Conservation (phyloP, 306 rosid genomes). For the Cicer arietinum region DNA sequence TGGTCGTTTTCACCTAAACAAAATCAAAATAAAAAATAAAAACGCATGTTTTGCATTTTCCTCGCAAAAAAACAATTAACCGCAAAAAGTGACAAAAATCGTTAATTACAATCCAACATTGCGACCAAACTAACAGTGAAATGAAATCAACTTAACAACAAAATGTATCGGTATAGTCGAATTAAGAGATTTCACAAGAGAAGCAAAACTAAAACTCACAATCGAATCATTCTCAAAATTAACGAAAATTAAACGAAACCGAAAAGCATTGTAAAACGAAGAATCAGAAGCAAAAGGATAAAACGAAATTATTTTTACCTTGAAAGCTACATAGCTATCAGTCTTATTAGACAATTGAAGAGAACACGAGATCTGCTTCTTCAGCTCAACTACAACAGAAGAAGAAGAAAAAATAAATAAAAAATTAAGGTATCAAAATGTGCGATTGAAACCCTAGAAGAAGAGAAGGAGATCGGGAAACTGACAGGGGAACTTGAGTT, state of each 20-base stretch:
- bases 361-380: constrained; percentile 98
- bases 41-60: constrained; percentile 18
- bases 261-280: neutral
- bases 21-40: constrained; percentile 36
- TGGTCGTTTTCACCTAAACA: constrained; percentile 90
- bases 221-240: neutral
- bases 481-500: constrained; percentile 90
- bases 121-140: neutral
- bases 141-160: constrained; percentile 25
- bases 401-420: neutral
- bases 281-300: neutral
- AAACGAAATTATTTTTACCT: constrained; percentile 53
- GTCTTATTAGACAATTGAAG: constrained; percentile 91
- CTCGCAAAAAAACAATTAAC: neutral
- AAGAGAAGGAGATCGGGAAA: constrained; percentile 47
- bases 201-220: constrained; percentile 20
- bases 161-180: neutral
- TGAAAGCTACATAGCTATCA: constrained; percentile 86
- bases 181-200: constrained; percentile 33
- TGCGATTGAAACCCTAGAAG: constrained; percentile 39
- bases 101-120: constrained; percentile 25
- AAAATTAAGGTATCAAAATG: constrained; percentile 4
- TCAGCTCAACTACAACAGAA: constrained; percentile 70
- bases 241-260: neutral
- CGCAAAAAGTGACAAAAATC: neutral